Evolutionary conservation across 1,284 basidiomycete genomes (phyloP).

Genomic region (Singerocomus inundabilis): DNA sequence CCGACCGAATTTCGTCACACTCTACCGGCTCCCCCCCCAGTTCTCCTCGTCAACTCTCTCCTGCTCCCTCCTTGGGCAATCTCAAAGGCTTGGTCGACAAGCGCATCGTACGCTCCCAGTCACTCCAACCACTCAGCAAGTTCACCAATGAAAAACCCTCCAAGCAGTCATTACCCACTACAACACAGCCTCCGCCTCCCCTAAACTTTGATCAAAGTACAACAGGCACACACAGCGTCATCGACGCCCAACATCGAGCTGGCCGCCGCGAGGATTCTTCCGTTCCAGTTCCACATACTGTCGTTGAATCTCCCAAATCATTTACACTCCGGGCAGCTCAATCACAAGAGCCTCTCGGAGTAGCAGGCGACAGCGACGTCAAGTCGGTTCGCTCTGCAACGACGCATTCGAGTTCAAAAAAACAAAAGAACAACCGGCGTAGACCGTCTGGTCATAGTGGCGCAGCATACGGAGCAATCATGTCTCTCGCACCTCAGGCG

Average conservation of each 20-base stretch:
- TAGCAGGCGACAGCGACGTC: constrained; percentile 39
- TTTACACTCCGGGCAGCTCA: constrained; percentile 20
- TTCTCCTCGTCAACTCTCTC: constrained; percentile 33
- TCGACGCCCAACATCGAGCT: constrained; percentile 17
- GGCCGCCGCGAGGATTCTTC: constrained; percentile 23
- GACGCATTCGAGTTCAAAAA: constrained; percentile 33
- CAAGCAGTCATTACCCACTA: constrained; percentile 26
- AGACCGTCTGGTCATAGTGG: constrained; percentile 47
- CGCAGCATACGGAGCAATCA: constrained; percentile 62
- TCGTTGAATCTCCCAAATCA: constrained; percentile 54
- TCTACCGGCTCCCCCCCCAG: constrained; percentile 14
- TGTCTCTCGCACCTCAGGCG: constrained; percentile 51
- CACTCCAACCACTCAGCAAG: constrained; percentile 3
- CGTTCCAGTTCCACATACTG: background rate
- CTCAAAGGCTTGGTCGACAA: constrained; percentile 35
- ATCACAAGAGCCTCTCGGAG: constrained; percentile 29
- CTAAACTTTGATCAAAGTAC: constrained; percentile 23
- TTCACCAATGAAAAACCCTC: constrained; percentile 19
- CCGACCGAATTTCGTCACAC: constrained; percentile 22
- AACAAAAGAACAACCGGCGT: constrained; percentile 38
- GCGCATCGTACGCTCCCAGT: constrained; percentile 1
- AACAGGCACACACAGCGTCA: constrained; percentile 6
- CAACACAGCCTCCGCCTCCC: constrained; percentile 31
- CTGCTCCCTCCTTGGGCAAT: constrained; percentile 40
- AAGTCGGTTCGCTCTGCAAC: constrained; percentile 39